Conservation (phyloP, 2,329 filamentous ascomycete genomes). For the Cyclaneusma minus region DNA sequence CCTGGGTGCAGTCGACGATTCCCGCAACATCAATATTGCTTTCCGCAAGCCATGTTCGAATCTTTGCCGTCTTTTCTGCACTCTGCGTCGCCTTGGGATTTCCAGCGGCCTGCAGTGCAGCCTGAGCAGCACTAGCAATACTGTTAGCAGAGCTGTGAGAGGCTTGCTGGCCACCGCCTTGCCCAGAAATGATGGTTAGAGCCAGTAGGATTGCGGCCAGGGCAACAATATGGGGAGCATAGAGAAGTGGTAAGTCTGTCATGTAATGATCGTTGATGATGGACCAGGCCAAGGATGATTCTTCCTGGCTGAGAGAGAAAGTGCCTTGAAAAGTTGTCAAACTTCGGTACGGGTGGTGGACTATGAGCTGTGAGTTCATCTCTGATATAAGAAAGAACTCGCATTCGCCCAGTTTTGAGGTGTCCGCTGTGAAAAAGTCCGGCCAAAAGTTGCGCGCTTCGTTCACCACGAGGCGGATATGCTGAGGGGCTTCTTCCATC, state of each 20-base stretch:
- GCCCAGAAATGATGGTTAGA: slow-evolving; percentile 51
- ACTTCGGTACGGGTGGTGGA: slow-evolving; percentile 59
- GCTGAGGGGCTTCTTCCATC: slow-evolving; percentile 93
- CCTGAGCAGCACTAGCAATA: slow-evolving; percentile 18
- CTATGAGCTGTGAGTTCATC: slow-evolving; percentile 58
- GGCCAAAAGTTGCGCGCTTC: slow-evolving; percentile 81
- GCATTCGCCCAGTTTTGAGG: slow-evolving; percentile 57
- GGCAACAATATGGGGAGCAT: slow-evolving; percentile 54
- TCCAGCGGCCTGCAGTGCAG: slow-evolving; percentile 15
- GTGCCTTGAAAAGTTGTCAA: slow-evolving; percentile 44
- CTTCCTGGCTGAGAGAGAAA: slow-evolving; percentile 46
- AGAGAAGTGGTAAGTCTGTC: slow-evolving; percentile 52
- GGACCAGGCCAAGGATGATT: slow-evolving; percentile 49
- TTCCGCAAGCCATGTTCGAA: slow-evolving; percentile 45
- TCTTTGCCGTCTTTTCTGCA: slow-evolving; percentile 6
- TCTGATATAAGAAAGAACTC: slow-evolving; percentile 62
- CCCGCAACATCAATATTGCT: slow-evolving; percentile 53
- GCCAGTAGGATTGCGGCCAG: slow-evolving; percentile 55
- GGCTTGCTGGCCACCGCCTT: slow-evolving; percentile 23
- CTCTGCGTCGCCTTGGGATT: slow-evolving; percentile 10
- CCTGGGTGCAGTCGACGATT: slow-evolving; percentile 55
- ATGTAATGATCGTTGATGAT: slow-evolving; percentile 63
- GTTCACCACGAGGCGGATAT: slow-evolving; percentile 78
- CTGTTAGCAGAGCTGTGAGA: slow-evolving; percentile 22
- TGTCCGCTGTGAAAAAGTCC: slow-evolving; percentile 47